Base-by-base conservation (phyloP, 257 asterid species). In the Nemophila menziesii region DNA sequence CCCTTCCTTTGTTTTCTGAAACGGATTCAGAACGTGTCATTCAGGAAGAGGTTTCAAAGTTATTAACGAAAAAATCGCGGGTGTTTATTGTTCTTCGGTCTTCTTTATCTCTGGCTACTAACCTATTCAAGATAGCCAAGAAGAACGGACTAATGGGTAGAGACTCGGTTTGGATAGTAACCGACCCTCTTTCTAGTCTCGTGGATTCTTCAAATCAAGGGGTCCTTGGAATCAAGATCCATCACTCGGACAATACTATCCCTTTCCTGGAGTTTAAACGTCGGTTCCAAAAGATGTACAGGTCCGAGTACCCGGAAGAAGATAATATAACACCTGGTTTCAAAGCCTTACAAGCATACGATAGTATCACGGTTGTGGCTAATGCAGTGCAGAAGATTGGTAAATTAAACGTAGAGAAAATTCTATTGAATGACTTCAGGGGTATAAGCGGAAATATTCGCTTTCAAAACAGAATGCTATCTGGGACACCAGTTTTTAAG, bases 161-260 rank as follows among this genome's bases (percentile, higher is more conserved):
- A 59, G 75, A 67, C 20, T 67, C 72, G 2, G 79, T 39, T 2
- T 71, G 79, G 79, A 67, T 71, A 40, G 24, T 71, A 39, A 40
- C 54, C n/a, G 62, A 67, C 26, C 34, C 66, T 29, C 19, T 71
- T 12, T 46, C 75, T n/a, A 41, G 55, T 54, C 51, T 67, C 47
- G 39, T 71, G 49, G 67, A 67, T 60, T 71, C 69, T 41, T 63
- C 56, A 22, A 49, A 41, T 16, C 61, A 63, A 55, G 78, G 78
- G 24, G 71, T 61, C 42, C 40, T 71, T 14, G 78, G 78, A 47
- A 68, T 63, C 55, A 62, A 64, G 49, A 47, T 29, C 19, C 51
- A 22, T 33, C 62, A 50, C 22, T 12, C 46, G n/a, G 63, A 69
- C 40, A 44, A 42, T 16, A 39, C 26, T 8, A 24, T 6, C 33